phyloP scores from a whole-genome alignment of 805 yeast genomes.

The Metschnikowia shivogae region DNA sequence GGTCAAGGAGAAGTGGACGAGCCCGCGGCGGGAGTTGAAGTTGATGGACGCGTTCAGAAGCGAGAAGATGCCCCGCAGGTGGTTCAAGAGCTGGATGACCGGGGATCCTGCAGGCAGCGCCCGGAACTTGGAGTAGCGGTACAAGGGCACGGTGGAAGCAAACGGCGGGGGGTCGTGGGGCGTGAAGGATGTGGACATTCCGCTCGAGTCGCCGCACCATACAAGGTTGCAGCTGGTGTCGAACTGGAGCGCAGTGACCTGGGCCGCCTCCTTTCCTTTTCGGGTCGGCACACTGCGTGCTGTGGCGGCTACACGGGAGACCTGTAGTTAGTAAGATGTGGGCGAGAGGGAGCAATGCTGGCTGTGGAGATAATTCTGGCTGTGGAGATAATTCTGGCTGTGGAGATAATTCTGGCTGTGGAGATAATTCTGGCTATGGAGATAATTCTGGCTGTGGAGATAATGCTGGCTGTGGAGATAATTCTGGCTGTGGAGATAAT shows the following conservation, averaged over 20 bases:
- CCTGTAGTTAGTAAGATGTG: conserved; percentile 21
- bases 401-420: no score
- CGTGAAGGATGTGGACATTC: conserved; percentile 38
- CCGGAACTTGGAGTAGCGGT: conserved; percentile 37
- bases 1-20: conserved; percentile 18
- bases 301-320: conserved; percentile 27
- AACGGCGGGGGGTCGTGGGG: conserved; percentile 18
- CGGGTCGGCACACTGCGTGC: conserved; percentile 8
- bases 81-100: conserved; percentile 27
- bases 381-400: no score
- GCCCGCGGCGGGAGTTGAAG: conserved; percentile 34
- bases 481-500: no score
- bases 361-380: no score
- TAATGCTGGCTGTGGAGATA: no score
- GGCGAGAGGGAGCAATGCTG: no score
- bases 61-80: conserved; percentile 32
- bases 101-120: conserved; percentile 19
- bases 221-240: conserved; percentile 72
- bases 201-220: conserved; percentile 78
- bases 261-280: conserved; percentile 10
- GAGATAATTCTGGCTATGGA: no score
- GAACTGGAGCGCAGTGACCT: conserved; percentile 40
- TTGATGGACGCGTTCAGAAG: conserved; percentile 29
- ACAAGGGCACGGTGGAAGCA: conserved; percentile 19
- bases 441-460: no score